Evolutionary conservation across 2,329 filamentous ascomycete species (phyloP), one percentile per base, ranked within the genome.

Genomic region (Didymella pomorum): DNA sequence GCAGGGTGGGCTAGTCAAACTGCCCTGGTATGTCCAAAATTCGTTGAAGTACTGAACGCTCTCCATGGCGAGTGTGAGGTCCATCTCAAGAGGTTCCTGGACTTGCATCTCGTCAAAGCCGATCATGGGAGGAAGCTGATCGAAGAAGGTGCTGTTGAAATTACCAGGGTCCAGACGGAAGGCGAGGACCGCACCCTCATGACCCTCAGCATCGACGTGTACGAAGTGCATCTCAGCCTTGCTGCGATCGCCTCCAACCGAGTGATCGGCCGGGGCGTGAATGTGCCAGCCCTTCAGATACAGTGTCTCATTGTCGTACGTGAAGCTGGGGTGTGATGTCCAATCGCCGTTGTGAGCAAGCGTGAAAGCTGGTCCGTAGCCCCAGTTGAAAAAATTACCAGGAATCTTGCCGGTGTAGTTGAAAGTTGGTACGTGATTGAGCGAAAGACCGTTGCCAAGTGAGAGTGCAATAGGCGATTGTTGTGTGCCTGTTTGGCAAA

Each of bases 281-380:
- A 83, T 79, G 71, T 84, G 82, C 81, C 81, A 84, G 45, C 81
- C 80, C 39, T 72, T 76, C 9, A 84, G 73, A 65, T 81, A 84
- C 21, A 80, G 74, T 1, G 79, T 83, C 58, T 78, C 71, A 66
- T 81, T 78, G 51, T 82, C 79, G 67, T 79, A 83, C 1, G 71
- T 76, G 56, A 83, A 70, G 43, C 74, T 74, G 2, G 81, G 80
- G 26, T 79, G 72, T 1, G 61, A 65, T 5, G 75, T 78, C 60
- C 78, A 79, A 28, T 76, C 74, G 29, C 75, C 73, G 18, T 72
- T 56, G 56, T 78, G 72, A 12, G 72, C 60, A 39, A 81, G 61
- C 5, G 74, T 79, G 60, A 81, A 82, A 1, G 79, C 77, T 0
- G 80, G 78, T 4, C 82, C 82, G 56, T 82, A 82, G 20, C 79